Evolutionary conservation across 352 stramenopile species (phyloP).

Genomic region (Globisporangium heterothallicum): DNA sequence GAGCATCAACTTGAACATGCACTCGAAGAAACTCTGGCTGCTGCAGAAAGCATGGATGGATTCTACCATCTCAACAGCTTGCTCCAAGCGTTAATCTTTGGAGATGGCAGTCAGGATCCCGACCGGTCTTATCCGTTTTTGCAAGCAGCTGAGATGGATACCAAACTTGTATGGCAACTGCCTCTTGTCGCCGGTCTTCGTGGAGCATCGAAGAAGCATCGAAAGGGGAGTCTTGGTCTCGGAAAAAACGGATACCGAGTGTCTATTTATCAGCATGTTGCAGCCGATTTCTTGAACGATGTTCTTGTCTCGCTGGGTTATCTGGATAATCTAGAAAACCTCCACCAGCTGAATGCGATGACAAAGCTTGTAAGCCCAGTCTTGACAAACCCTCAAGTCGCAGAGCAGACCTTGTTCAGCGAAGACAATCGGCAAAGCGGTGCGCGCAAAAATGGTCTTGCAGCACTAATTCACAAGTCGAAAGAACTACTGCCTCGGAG

Average conservation of each 20-base stretch:
- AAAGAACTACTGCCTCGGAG: conserved; percentile 29
- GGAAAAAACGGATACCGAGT: conserved; percentile 11
- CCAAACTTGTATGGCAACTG: conserved; percentile 27
- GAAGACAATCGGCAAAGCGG: neutral
- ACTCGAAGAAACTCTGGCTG: conserved; percentile 35
- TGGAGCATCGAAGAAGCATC: conserved; percentile 7
- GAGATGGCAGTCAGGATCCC: conserved; percentile 17
- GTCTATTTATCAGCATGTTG: conserved; percentile 44
- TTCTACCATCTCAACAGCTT: conserved; percentile 55
- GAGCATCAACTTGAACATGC: conserved; percentile 20
- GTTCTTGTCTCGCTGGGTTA: conserved; percentile 48
- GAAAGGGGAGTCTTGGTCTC: neutral
- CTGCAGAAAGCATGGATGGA: conserved; percentile 34
- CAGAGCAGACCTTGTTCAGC: conserved; percentile 23
- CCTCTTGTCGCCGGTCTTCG: conserved; percentile 17
- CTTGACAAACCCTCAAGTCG: conserved; percentile 34
- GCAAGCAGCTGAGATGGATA: conserved; percentile 17
- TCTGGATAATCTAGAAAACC: conserved; percentile 35
- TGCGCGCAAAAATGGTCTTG: conserved; percentile 9
- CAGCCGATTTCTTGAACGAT: conserved; percentile 53
- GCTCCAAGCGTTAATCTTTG: conserved; percentile 37
- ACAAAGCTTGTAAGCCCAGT: conserved; percentile 53
- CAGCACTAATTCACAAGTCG: conserved; percentile 27
- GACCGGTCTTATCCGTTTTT: conserved; percentile 21
- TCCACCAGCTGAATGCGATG: conserved; percentile 54